Evolutionary conservation across 2,329 filamentous ascomycete species (phyloP), one percentile per base, ranked within the genome.

Genomic region (Stemphylium beticola): DNA sequence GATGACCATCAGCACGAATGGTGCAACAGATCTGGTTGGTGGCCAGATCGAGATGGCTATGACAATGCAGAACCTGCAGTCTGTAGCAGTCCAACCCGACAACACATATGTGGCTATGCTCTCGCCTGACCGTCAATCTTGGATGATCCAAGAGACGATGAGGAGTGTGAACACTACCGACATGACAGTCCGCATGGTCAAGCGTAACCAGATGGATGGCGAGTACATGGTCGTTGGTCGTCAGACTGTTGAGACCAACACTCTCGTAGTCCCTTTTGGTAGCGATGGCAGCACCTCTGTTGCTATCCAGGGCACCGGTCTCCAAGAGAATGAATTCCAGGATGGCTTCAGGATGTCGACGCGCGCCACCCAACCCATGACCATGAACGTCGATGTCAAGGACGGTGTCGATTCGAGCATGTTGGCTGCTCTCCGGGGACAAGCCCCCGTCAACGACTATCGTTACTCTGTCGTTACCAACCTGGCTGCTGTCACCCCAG

Each of bases 171-270:
- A 75, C 50, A 72, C 66, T 41, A 71, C 73, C 20, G 73, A 75
- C 48, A 72, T 66, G 63, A 75, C 72, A 5, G 71, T 74, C 6
- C 71, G 73, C 41, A 69, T 74, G 62, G 63, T 73, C 40, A 74
- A 74, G 65, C 62, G 64, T 20, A 69, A 60, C 49, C 68, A 65
- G 47, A 66, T 75, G 29, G 73, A 75, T 34, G 73, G 73, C 12
- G 73, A 75, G 42, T 75, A 75, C 56, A 73, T 74, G 66, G 65
- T 71, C 17, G 64, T 75, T n/a, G 73, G 72, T 43, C 72, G 73
- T 37, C 69, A 74, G 58, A 75, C 72, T n/a, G 50, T 65, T 10
- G 73, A 72, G 47, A 74, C 72, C 29, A 72, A 72, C 45, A 65
- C 67, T 29, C 46, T 68, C 20, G 66, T 75, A n/a, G 67, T 67